Evolutionary conservation across 2,329 filamentous ascomycete genomes (phyloP).

Genomic region (Amphichorda felina): DNA sequence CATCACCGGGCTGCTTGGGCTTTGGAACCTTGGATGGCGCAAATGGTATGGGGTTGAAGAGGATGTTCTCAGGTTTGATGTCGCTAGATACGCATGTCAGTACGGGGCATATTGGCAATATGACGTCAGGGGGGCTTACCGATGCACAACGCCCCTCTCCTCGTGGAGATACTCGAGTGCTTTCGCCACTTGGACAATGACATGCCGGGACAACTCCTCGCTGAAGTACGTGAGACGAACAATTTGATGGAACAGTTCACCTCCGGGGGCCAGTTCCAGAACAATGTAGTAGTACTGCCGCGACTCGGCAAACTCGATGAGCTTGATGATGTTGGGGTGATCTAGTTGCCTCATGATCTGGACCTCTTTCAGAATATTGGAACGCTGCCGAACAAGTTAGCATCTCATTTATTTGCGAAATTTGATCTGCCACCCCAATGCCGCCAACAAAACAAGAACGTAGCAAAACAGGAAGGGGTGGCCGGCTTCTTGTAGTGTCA

Average conservation of each 20-base stretch:
- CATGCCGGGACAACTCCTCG: constrained; percentile 86
- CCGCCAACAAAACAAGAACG: constrained; percentile 10
- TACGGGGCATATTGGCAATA: too few species aligned
- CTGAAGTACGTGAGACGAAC: constrained; percentile 97
- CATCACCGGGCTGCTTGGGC: constrained; percentile 75
- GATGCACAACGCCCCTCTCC: constrained; percentile 89
- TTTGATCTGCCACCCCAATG: constrained; percentile 8
- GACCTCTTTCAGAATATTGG: constrained; percentile 96
- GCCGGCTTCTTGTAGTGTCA: constrained; percentile 7
- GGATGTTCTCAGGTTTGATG: constrained; percentile 95
- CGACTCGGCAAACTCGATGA: constrained; percentile 89
- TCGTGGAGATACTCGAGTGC: constrained; percentile 91
- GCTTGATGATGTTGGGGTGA: constrained; percentile 89
- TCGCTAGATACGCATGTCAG: constrained; percentile 44
- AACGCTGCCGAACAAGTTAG: constrained; percentile 50
- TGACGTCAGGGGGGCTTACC: constrained; percentile 48
- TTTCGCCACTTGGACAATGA: constrained; percentile 90
- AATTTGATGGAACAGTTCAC: constrained; percentile 97
- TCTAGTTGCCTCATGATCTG: constrained; percentile 97
- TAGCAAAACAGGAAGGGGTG: constrained; percentile 13
- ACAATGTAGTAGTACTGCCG: constrained; percentile 96
- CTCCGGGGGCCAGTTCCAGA: constrained; percentile 85
- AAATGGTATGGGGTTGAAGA: constrained; percentile 81
- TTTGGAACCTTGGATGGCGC: constrained; percentile 70
- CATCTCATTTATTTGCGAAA: too few species aligned